A percentile compares a stretch with the other conserved stretches of the same genome.
Evolutionary conservation across 2,329 filamentous ascomycete genomes (phyloP).

Genomic region (Leptographium wingfieldii): DNA sequence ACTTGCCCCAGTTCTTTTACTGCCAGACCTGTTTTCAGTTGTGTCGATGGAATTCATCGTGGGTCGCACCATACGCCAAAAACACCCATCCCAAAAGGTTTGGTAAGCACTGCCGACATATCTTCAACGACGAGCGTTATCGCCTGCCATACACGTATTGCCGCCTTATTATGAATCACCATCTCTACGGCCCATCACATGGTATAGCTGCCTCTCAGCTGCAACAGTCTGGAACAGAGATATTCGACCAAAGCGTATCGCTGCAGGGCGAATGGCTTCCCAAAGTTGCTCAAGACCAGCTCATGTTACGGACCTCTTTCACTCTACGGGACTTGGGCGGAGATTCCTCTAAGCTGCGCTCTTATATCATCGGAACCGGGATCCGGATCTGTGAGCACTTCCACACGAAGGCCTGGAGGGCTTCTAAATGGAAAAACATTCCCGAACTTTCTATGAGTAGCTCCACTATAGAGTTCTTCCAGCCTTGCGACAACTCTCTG

Average conservation of each 20-base stretch:
- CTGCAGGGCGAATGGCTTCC: background rate
- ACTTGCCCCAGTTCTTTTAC: background rate
- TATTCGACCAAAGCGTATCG: too few relatives aligned
- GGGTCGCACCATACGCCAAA: background rate
- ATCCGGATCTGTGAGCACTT: background rate
- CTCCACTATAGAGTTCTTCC: background rate
- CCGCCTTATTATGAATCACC: background rate
- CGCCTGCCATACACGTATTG: background rate
- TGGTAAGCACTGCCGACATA: background rate
- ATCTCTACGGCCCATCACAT: background rate
- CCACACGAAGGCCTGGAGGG: background rate
- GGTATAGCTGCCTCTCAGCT: background rate
- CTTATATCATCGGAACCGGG: background rate
- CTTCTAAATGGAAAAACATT: background rate
- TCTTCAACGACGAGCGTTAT: background rate
- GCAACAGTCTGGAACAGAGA: background rate
- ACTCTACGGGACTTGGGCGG: background rate
- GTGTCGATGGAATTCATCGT: background rate
- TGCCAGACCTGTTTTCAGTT: background rate
- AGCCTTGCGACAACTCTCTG: background rate
- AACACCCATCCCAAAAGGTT: background rate
- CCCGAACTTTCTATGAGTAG: background rate
- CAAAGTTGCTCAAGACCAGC: background rate
- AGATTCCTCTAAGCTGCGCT: background rate
- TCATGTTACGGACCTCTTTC: background rate